These are phyloP conservation scores for Stylosanthes scabra DNA, from an alignment of 331 rosid species.

Conservation along the genomic window DNA sequence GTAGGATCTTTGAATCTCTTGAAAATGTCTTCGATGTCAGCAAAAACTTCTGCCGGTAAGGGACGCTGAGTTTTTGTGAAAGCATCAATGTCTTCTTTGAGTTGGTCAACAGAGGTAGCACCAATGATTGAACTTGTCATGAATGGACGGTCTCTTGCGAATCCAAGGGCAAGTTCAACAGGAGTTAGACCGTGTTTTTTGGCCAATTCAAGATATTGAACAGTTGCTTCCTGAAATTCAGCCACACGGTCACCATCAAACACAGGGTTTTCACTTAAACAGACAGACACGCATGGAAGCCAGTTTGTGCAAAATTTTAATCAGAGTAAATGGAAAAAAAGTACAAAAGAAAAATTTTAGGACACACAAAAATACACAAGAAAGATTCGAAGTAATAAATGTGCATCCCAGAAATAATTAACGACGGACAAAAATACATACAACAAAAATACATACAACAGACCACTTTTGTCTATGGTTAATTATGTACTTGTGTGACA, in stretches of 20 bases:
- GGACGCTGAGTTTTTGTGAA: conserved; percentile 71
- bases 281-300: too few species aligned
- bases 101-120: conserved; percentile 84
- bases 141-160: conserved; percentile 86
- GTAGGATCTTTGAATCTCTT: conserved; percentile 86
- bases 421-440: too few species aligned
- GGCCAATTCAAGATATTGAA: conserved; percentile 66
- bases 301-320: too few species aligned
- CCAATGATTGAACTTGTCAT: conserved; percentile 88
- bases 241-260: conserved; percentile 10
- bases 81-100: conserved; percentile 81
- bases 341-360: too few species aligned
- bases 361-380: too few species aligned
- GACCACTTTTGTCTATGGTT: too few species aligned
- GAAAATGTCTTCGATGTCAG: conserved; percentile 70
- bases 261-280: too few species aligned
- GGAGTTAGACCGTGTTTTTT: conserved; percentile 73
- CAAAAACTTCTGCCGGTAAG: conserved; percentile 61
- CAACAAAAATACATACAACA: too few species aligned
- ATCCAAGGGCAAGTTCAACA: conserved; percentile 87
- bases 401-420: too few species aligned
- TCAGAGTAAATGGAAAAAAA: too few species aligned
- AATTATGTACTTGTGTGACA: too few species aligned
- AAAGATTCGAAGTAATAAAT: too few species aligned
- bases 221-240: conserved; percentile 75